These are phyloP conservation scores for Diplotaxis tenuifolia DNA, from an alignment of 345 rosid species.

Conservation along the genomic window DNA sequence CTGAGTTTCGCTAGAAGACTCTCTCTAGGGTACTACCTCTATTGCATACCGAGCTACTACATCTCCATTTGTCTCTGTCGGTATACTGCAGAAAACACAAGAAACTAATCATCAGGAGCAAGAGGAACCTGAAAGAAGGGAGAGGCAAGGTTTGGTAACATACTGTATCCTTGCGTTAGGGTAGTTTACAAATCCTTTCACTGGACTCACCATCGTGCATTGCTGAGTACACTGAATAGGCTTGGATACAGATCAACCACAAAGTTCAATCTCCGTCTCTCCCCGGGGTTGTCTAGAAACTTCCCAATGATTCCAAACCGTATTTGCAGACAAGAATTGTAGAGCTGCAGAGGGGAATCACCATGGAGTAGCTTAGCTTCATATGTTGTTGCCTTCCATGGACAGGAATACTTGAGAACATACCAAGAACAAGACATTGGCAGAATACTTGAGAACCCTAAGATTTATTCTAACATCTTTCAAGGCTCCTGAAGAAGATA, in stretches of 20 bases:
- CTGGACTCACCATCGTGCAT: conserved; percentile 41
- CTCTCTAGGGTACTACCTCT: conserved; percentile 63
- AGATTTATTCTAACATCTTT: conserved; percentile 91
- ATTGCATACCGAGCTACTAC: conserved; percentile 46
- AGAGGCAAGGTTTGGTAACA: conserved; percentile 27
- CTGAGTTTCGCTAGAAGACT: conserved; percentile 48
- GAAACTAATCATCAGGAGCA: conserved; percentile 11
- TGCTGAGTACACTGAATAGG: conserved; percentile 46
- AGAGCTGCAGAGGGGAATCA: conserved; percentile 51
- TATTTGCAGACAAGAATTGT: conserved; percentile 48
- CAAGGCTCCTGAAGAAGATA: conserved; percentile 69
- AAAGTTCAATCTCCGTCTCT: conserved; percentile 61
- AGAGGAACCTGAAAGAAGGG: too few relatives aligned
- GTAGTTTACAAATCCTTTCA: conserved; percentile 34
- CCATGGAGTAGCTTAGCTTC: conserved; percentile 47
- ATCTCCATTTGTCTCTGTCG: conserved; percentile 42
- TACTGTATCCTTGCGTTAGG: conserved; percentile 71
- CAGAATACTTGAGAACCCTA: conserved; percentile 85
- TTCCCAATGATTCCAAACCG: conserved; percentile 57
- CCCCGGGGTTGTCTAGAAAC: conserved; percentile 56
- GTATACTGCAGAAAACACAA: conserved; percentile 50
- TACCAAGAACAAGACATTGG: conserved; percentile 89
- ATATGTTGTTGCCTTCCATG: conserved; percentile 54
- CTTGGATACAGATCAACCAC: conserved; percentile 56
- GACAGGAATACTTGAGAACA: conserved; percentile 42